Evolutionary conservation across 2,329 filamentous ascomycete genomes (phyloP).

Genomic region (Aspergillus ruber): DNA sequence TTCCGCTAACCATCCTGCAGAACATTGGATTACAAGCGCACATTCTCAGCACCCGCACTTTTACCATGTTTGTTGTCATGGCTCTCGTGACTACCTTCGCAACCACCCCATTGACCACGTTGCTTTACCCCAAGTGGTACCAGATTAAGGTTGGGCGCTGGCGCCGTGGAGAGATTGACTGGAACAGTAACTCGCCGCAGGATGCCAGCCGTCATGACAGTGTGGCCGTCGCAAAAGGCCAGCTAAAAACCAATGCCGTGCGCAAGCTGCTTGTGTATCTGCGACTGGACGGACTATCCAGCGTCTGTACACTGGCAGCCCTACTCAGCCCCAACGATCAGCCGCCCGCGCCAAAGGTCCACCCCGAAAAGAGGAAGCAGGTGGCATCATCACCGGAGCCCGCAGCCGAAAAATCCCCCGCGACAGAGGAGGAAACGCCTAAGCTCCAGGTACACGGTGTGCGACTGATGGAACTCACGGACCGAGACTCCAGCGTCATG

Average conservation of each 20-base stretch:
- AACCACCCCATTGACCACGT: constrained; percentile 69
- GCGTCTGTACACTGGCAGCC: constrained; percentile 74
- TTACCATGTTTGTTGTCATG: constrained; percentile 95
- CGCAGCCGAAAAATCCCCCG: constrained; percentile 16
- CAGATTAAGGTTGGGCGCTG: constrained; percentile 66
- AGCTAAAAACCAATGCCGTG: constrained; percentile 48
- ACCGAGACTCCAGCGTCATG: constrained; percentile 94
- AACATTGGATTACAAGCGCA: constrained; percentile 78
- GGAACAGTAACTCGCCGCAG: constrained; percentile 59
- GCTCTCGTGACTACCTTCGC: constrained; percentile 77
- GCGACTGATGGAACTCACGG: constrained; percentile 79
- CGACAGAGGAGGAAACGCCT: constrained; percentile 12
- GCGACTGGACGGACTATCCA: constrained; percentile 75
- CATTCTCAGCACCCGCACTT: constrained; percentile 73
- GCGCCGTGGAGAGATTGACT: constrained; percentile 84
- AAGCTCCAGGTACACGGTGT: constrained; percentile 72
- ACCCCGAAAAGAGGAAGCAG: constrained; percentile 25
- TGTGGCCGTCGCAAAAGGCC: constrained; percentile 40
- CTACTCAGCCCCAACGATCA: constrained; percentile 50
- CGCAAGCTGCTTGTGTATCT: constrained; percentile 71
- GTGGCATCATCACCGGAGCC: constrained; percentile 11
- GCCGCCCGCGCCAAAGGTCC: constrained; percentile 26
- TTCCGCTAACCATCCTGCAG: constrained; percentile 27
- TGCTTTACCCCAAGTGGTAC: constrained; percentile 71
- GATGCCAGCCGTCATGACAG: constrained; percentile 37